Conservation (phyloP, 108 stramenopile species). For the Nitzschia palea region DNA sequence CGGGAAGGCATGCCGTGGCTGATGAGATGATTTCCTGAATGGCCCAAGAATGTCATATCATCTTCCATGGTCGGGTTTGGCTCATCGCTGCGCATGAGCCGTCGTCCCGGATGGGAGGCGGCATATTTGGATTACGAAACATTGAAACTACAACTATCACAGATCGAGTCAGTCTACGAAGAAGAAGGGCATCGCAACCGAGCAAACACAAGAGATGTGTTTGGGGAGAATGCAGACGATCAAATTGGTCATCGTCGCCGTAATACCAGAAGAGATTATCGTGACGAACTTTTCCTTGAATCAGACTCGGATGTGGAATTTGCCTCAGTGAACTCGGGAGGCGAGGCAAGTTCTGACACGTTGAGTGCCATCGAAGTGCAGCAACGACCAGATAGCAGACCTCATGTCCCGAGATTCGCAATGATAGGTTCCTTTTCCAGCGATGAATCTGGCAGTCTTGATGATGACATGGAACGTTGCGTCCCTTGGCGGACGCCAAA, state of each 20-base stretch:
- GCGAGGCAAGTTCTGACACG: constrained; percentile 9
- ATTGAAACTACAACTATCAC: constrained; percentile 60
- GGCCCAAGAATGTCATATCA: not conserved
- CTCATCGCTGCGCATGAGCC: constrained; percentile 59
- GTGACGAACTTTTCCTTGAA: constrained; percentile 81
- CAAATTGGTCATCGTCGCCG: not conserved
- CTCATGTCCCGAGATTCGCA: constrained; percentile 7
- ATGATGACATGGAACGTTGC: not conserved
- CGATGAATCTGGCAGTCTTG: constrained; percentile 18
- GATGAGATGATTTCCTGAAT: no score
- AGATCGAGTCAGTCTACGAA: constrained; percentile 77
- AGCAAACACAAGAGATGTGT: constrained; percentile 5
- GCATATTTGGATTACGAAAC: constrained; percentile 84
- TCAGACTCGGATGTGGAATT: constrained; percentile 76
- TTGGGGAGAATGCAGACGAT: constrained; percentile 2
- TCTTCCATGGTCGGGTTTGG: constrained; percentile 76
- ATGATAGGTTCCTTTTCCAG: constrained; percentile 19
- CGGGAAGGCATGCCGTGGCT: no score
- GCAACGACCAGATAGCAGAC: not conserved
- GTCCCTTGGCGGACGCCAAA: constrained; percentile 7
- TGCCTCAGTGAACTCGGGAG: constrained; percentile 35
- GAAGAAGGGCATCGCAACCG: constrained; percentile 37
- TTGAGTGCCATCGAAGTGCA: not conserved
- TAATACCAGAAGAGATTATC: constrained; percentile 46
- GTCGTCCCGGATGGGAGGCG: constrained; percentile 73